These are phyloP conservation scores for Ophiostoma tasmaniense DNA, from an alignment of 2,329 filamentous ascomycete genomes.

Conservation along the genomic window DNA sequence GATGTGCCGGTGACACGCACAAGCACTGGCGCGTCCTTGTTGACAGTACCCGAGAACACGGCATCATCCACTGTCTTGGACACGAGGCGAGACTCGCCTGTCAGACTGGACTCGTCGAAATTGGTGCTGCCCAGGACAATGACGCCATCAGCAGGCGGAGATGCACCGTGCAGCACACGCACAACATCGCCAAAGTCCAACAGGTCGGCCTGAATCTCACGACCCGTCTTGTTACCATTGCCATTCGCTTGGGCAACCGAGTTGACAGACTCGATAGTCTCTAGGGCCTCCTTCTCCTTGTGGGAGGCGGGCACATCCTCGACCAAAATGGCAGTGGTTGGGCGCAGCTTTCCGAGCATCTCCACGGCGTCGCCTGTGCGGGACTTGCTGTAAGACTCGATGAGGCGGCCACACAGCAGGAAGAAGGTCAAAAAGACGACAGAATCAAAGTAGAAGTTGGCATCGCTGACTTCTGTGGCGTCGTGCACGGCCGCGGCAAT, in stretches of 20 bases:
- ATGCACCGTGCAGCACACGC: constrained; percentile 66
- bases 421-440: constrained; percentile 90
- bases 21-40: constrained; percentile 55
- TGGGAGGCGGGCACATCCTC: constrained; percentile 19
- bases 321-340: constrained; percentile 65
- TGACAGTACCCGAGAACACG: constrained; percentile 67
- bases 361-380: constrained; percentile 82
- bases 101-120: constrained; percentile 88
- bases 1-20: constrained; percentile 55
- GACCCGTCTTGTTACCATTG: constrained; percentile 11
- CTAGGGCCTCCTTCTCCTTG: constrained; percentile 27
- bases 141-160: constrained; percentile 74
- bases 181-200: constrained; percentile 69
- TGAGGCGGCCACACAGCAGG: constrained; percentile 62
- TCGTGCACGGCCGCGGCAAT: constrained; percentile 49
- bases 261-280: constrained; percentile 17
- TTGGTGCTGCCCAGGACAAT: constrained; percentile 53
- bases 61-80: constrained; percentile 54
- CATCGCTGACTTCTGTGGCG: constrained; percentile 33
- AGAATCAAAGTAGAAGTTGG: constrained; percentile 76
- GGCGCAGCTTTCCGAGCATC: constrained; percentile 67
- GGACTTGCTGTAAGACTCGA: constrained; percentile 86
- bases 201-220: constrained; percentile 51
- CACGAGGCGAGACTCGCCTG: constrained; percentile 64
- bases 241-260: not conserved